phyloP scores from a whole-genome alignment of 2,329 filamentous ascomycete species.

The Colletotrichum nymphaeae region DNA sequence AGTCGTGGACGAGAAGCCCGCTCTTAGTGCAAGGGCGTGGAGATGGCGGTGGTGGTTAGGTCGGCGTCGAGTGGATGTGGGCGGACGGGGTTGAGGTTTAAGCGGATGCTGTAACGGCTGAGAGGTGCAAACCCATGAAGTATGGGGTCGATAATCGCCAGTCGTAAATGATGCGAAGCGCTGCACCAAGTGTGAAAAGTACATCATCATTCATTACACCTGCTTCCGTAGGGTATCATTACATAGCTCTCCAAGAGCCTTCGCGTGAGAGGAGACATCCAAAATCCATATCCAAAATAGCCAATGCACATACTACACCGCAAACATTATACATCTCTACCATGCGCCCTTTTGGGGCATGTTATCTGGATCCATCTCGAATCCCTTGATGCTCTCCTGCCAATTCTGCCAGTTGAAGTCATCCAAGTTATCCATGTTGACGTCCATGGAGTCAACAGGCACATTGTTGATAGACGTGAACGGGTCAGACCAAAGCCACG shows the following conservation, averaged over 20 bases:
- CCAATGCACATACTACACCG: not conserved
- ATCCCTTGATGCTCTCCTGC: slow-evolving; percentile 54
- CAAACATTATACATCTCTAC: not conserved
- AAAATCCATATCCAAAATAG: not conserved
- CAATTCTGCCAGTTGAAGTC: slow-evolving; percentile 63
- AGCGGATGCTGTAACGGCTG: not conserved
- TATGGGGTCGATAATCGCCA: slow-evolving; percentile 16
- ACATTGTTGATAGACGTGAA: slow-evolving; percentile 44
- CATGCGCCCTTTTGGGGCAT: slow-evolving; percentile 28
- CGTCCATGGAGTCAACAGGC: slow-evolving; percentile 47
- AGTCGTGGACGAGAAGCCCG: no score
- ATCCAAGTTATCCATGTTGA: slow-evolving; percentile 49
- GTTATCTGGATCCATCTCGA: slow-evolving; percentile 45
- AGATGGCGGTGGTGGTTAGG: no score
- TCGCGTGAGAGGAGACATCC: slow-evolving; percentile 18
- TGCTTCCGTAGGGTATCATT: slow-evolving; percentile 31
- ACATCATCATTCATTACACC: slow-evolving; percentile 24
- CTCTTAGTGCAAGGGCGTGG: no score
- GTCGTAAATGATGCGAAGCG: not conserved
- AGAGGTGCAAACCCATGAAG: slow-evolving; percentile 26
- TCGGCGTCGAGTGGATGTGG: no score
- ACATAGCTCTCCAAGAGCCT: slow-evolving; percentile 6
- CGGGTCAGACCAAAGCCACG: slow-evolving; percentile 55
- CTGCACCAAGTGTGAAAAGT: not conserved
- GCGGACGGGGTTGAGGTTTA: no score